Evolutionary conservation across 2,329 filamentous ascomycete genomes (phyloP).

Genomic region (Pseudogymnoascus sp.): DNA sequence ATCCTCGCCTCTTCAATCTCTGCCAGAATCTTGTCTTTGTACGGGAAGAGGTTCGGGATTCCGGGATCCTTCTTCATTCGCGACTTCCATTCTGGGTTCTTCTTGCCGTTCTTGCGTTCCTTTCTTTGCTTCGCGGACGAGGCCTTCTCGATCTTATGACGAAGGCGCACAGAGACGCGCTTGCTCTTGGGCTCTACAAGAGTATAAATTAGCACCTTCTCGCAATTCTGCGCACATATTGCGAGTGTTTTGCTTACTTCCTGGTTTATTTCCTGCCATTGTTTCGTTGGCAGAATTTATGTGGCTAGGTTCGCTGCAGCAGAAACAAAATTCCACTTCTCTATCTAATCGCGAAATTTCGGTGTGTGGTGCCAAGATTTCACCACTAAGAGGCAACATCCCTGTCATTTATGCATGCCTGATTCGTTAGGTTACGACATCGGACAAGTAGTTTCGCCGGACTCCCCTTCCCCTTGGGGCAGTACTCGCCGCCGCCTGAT

Average conservation of each 20-base stretch:
- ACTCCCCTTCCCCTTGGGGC: not conserved
- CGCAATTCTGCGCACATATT: not conserved
- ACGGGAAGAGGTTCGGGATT: constrained; percentile 94
- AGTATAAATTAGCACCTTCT: not conserved
- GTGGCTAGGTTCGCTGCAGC: constrained; percentile 5
- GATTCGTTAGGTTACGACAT: not conserved
- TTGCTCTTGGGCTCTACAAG: constrained; percentile 83
- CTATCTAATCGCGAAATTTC: constrained; percentile 12
- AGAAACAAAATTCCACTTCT: constrained; percentile 8
- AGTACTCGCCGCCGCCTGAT: not conserved
- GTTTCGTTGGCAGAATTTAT: constrained; percentile 14
- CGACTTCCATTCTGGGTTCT: constrained; percentile 95
- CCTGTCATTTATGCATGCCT: not conserved
- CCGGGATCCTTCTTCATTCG: constrained; percentile 96
- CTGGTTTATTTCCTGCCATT: constrained; percentile 30
- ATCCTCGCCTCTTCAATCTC: constrained; percentile 87
- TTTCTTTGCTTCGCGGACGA: constrained; percentile 88
- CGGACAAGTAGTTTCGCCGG: not conserved
- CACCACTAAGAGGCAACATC: not conserved
- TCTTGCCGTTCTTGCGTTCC: constrained; percentile 78
- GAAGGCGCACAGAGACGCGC: constrained; percentile 77
- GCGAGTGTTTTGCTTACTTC: constrained; percentile 23
- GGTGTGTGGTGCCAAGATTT: constrained; percentile 9
- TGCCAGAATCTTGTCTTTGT: constrained; percentile 89
- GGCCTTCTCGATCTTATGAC: constrained; percentile 93